Percentiles rank a stretch among this genome's conserved stretches.
phyloP scores from a whole-genome alignment of 2,329 filamentous ascomycete genomes.

The Neobulgaria alba region DNA sequence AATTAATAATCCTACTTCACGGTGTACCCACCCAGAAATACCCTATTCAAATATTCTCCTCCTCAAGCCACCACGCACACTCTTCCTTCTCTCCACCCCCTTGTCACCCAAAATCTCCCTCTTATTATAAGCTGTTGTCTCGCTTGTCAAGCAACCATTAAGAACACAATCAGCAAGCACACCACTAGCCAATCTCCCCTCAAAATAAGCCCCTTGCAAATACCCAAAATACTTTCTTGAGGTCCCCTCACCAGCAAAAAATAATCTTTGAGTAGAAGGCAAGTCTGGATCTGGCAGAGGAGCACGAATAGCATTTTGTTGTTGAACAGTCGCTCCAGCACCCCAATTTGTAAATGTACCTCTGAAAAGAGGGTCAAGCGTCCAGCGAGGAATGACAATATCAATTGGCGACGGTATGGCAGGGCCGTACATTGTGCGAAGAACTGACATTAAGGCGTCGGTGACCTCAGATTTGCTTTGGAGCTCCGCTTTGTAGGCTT shows the following conservation, averaged over 20 bases:
- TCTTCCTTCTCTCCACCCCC: no score
- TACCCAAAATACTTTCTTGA: conserved; percentile 58
- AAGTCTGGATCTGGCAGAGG: no score
- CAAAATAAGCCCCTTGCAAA: conserved; percentile 42
- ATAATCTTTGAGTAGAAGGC: conserved; percentile 51
- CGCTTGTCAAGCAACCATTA: no score
- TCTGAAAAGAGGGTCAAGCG: conserved; percentile 34
- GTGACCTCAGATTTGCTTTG: conserved; percentile 48
- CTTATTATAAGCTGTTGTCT: no score
- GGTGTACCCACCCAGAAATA: no score
- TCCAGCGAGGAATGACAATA: conserved; percentile 47
- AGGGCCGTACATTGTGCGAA: conserved; percentile 38
- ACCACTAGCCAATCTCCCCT: not conserved
- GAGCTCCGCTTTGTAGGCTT: conserved; percentile 49
- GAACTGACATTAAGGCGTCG: conserved; percentile 17
- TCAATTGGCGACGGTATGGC: conserved; percentile 41
- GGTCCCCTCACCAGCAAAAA: conserved; percentile 58
- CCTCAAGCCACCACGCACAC: no score
- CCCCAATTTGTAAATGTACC: conserved; percentile 65
- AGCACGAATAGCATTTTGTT: conserved; percentile 60
- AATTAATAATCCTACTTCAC: no score
- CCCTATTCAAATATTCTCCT: no score
- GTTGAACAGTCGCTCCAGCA: conserved; percentile 50
- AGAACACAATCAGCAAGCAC: conserved; percentile 3
- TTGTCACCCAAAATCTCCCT: no score